phyloP scores from a whole-genome alignment of 2,329 filamentous ascomycete genomes.

The Colletotrichum filicis region DNA sequence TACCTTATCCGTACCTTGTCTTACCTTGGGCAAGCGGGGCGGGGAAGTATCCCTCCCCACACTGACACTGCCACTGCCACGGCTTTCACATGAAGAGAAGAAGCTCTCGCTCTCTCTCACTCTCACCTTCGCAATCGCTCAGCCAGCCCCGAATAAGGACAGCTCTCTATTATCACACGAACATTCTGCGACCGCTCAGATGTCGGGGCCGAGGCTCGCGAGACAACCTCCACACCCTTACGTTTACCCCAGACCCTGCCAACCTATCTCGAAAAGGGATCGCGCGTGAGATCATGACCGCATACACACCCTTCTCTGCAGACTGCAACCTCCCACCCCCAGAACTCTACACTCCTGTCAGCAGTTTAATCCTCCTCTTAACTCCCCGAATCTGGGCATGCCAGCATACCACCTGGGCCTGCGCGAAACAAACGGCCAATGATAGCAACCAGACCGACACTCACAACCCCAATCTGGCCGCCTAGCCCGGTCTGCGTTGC shows the following conservation, averaged over 20 bases:
- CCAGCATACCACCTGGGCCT: neutral
- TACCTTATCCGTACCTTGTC: no score
- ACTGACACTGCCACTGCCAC: neutral
- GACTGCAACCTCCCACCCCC: neutral
- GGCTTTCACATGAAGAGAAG: slow-evolving; percentile 1
- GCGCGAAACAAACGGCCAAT: neutral
- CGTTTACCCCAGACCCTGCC: neutral
- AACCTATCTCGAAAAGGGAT: neutral
- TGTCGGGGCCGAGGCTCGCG: neutral
- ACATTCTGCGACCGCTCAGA: neutral
- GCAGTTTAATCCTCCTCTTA: neutral
- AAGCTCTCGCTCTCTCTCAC: neutral
- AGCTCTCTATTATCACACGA: neutral
- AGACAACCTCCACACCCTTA: neutral
- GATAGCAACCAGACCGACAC: neutral
- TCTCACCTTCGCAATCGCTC: neutral
- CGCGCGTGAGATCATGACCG: neutral
- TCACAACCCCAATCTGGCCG: neutral
- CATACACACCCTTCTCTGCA: no score
- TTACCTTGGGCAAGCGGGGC: neutral
- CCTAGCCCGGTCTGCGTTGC: slow-evolving; percentile 14
- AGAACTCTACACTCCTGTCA: neutral
- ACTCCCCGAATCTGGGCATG: neutral
- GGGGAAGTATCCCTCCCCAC: neutral
- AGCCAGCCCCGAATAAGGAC: neutral